A percentile compares a stretch with the other conserved stretches of the same genome.
Evolutionary conservation across 2,329 filamentous ascomycete genomes (phyloP).

Genomic region (Colletotrichum sp.): DNA sequence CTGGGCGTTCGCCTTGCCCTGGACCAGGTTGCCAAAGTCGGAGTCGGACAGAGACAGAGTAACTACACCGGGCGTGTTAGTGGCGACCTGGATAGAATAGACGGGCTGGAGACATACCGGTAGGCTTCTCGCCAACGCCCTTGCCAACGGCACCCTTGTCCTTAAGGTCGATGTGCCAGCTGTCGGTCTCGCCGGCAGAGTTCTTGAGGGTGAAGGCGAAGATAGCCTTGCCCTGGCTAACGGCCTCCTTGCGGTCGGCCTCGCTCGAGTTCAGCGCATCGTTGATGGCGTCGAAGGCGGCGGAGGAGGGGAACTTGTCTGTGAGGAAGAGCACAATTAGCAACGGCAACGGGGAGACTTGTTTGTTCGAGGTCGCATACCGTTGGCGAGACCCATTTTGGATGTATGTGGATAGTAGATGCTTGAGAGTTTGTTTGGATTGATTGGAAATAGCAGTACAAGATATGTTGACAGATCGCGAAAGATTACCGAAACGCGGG

Average conservation of each 20-base stretch:
- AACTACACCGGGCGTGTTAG: slow-evolving; percentile 55
- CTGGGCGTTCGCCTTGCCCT: slow-evolving; percentile 92
- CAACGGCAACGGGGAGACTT: background rate
- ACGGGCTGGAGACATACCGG: slow-evolving; percentile 61
- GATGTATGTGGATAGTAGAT: background rate
- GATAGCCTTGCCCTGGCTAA: slow-evolving; percentile 86
- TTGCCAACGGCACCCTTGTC: slow-evolving; percentile 82
- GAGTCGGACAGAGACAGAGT: slow-evolving; percentile 84
- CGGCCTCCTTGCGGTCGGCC: slow-evolving; percentile 81
- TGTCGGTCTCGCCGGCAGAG: slow-evolving; percentile 75
- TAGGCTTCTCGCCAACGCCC: slow-evolving; percentile 81
- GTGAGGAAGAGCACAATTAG: background rate
- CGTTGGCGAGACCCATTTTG: slow-evolving; percentile 76
- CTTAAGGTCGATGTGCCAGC: slow-evolving; percentile 97
- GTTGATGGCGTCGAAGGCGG: slow-evolving; percentile 89
- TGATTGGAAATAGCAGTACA: background rate
- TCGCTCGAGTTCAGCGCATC: slow-evolving; percentile 70
- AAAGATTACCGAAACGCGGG: background rate
- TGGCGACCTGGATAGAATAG: fast-evolving
- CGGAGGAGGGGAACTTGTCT: slow-evolving; percentile 89
- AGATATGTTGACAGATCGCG: background rate
- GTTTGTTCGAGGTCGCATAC: slow-evolving; percentile 45
- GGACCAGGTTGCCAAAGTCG: slow-evolving; percentile 83
- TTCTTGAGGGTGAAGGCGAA: slow-evolving; percentile 96
- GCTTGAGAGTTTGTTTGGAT: background rate